A percentile compares a stretch with the other conserved stretches of the same genome.
phyloP scores from a whole-genome alignment of 176 grass and related monocot genomes.

The Eremochloa ophiuroides region DNA sequence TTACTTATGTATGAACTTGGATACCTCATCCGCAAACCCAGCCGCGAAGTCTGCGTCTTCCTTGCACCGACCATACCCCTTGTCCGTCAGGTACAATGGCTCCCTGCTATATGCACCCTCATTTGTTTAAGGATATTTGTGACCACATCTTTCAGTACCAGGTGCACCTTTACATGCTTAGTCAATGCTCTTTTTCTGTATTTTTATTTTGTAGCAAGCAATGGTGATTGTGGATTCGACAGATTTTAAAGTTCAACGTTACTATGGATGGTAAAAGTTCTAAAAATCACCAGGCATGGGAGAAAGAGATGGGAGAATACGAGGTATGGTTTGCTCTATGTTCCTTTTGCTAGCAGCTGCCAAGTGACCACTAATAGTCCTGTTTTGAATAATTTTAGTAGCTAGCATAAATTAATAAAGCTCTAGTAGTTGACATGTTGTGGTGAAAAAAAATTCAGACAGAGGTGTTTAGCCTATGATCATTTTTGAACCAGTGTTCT shows the following conservation, averaged over 20 bases:
- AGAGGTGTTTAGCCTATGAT: background rate
- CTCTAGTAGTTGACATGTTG: background rate
- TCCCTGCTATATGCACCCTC: background rate
- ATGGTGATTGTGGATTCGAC: conserved; percentile 78
- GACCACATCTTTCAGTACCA: background rate
- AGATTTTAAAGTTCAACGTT: conserved; percentile 71
- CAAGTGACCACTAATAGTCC: background rate
- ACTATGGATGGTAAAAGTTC: conserved; percentile 54
- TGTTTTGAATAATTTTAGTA: background rate
- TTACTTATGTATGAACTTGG: conserved; percentile 86
- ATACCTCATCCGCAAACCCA: conserved; percentile 76
- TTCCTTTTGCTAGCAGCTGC: conserved; percentile 15
- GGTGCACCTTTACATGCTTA: conserved; percentile 25
- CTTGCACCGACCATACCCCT: conserved; percentile 83
- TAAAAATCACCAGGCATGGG: conserved; percentile 73
- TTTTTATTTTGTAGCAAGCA: conserved; percentile 73
- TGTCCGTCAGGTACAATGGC: conserved; percentile 63
- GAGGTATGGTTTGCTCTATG: conserved; percentile 47
- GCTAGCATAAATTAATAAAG: conserved; percentile 16
- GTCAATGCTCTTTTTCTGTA: background rate
- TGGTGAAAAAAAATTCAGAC: conserved; percentile 10
- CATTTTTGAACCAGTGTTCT: conserved; percentile 16
- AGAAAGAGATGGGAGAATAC: conserved; percentile 47
- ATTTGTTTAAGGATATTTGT: conserved; percentile 17
- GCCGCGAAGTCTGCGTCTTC: conserved; percentile 67